Conservation (phyloP, 345 rosid genomes). For the Eucalyptus decipiens region DNA sequence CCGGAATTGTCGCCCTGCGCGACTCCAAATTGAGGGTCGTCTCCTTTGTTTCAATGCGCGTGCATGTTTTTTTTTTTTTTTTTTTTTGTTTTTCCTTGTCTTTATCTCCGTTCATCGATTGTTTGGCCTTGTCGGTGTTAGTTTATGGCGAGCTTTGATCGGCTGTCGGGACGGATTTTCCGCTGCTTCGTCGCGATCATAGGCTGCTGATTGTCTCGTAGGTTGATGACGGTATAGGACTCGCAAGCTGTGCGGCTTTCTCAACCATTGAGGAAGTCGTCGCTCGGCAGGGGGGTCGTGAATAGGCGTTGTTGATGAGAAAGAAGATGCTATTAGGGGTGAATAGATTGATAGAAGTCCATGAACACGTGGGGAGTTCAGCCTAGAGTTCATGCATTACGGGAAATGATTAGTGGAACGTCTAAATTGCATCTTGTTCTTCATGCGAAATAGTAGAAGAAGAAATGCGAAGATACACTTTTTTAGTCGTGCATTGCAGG, state of each 20-base stretch:
- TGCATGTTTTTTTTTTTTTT: not conserved
- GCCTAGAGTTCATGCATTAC: not conserved
- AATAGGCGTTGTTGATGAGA: not conserved
- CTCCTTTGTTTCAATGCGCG: not conserved
- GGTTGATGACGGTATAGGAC: not conserved
- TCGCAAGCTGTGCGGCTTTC: not conserved
- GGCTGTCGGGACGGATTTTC: not conserved
- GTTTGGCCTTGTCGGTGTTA: not conserved
- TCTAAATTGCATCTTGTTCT: not conserved
- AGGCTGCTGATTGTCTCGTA: not conserved
- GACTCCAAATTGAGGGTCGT: constrained; percentile 86
- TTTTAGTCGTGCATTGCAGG: not conserved
- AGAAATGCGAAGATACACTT: not conserved
- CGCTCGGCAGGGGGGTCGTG: not conserved
- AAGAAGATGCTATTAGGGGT: not conserved
- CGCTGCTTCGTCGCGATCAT: not conserved
- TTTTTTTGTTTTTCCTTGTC: no score
- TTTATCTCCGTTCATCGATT: not conserved
- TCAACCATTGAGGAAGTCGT: not conserved
- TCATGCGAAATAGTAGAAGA: not conserved
- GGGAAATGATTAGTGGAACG: not conserved
- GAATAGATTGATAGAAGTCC: not conserved
- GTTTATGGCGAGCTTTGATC: not conserved
- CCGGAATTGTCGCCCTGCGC: constrained; percentile 89
- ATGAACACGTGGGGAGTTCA: not conserved